Base-by-base conservation (phyloP, 2,329 filamentous ascomycete genomes). In the Fusarium sp. region DNA sequence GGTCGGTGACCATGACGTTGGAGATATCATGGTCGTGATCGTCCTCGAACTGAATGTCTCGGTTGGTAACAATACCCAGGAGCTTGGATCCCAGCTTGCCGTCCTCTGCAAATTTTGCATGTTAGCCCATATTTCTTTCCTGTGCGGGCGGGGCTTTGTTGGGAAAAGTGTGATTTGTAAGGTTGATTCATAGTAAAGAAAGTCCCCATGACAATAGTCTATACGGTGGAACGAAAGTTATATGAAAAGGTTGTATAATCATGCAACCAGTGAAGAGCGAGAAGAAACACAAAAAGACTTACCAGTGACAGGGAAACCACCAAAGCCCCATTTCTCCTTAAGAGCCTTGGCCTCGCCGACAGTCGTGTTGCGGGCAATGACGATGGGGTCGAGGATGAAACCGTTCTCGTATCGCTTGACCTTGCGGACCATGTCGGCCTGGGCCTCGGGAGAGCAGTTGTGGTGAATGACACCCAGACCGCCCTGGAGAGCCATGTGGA, bases 181-280 rank as follows among this genome's bases (percentile, higher is more conserved):
- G 68, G 67, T 71, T 69, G 64, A 31, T 66, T 82, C 79, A 78
- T 79, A 76, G 72, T 77, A 78, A 71, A 69, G 61, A 65, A 70
- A 82, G 62, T 97, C 93, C 93, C 88, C 93, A 97, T 85, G 87
- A 93, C 92, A 87, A 67, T 70, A 66, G 90, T 92, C 91, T 88
- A 90, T 96, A 87, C 93, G 93, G 96, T 95, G 95, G 96, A 99
- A 99, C 96, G 96, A 99, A 99, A 99, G 96, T 98, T 98, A 97
- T 91, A 88, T 83, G 83, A 85, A 87, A 86, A 84, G 83, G 86
- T 85, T 88, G 86, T 87, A 86, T 93, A 96, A 97, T 97, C 92
- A 93, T 82, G 78, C 74, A 83, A 83, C 79, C 77, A 36, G 55
- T 25, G 56, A 49, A 58, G 25, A 44, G 53, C 61, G 57, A 27